Conservation (phyloP, 352 stramenopile genomes). For the Phytopythium vexans region DNA sequence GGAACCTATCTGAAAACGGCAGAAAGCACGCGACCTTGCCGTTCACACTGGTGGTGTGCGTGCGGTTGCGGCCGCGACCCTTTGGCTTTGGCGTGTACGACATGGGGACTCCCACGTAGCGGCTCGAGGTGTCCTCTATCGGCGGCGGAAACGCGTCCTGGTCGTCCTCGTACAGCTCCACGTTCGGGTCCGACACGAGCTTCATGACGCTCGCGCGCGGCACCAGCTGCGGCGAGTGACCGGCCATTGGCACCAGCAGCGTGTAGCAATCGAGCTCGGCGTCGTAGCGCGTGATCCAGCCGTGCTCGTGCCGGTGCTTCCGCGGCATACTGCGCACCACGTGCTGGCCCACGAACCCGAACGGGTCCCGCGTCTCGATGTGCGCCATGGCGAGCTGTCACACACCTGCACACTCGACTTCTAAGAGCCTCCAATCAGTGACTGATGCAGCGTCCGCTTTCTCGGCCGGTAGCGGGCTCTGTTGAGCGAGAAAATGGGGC, state of each 20-base stretch:
- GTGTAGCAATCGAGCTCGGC: constrained; percentile 57
- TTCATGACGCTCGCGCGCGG: constrained; percentile 60
- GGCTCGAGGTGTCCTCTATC: constrained; percentile 40
- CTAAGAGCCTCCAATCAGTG: too few relatives aligned
- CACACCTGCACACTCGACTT: too few relatives aligned
- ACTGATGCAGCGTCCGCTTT: too few relatives aligned
- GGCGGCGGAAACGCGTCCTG: constrained; percentile 48
- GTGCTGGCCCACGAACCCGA: constrained; percentile 62
- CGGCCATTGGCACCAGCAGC: constrained; percentile 49
- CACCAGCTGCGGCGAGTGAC: constrained; percentile 21
- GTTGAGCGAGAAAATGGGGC: too few relatives aligned
- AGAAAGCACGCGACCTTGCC: constrained; percentile 53
- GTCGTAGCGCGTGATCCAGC: constrained; percentile 75
- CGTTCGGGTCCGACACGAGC: constrained; percentile 48
- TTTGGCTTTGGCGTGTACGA: neutral
- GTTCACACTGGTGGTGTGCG: constrained; percentile 1
- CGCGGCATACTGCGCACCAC: constrained; percentile 31
- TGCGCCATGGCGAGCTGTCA: constrained; percentile 17
- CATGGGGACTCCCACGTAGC: constrained; percentile 51
- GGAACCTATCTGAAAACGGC: constrained; percentile 58
- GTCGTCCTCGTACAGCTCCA: constrained; percentile 44
- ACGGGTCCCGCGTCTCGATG: constrained; percentile 50
- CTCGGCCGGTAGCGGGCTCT: too few relatives aligned
- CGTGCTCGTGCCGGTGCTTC: constrained; percentile 31
- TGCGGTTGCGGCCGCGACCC: neutral